Evolutionary conservation across 805 yeast genomes (phyloP).

Genomic region (Candida maris): DNA sequence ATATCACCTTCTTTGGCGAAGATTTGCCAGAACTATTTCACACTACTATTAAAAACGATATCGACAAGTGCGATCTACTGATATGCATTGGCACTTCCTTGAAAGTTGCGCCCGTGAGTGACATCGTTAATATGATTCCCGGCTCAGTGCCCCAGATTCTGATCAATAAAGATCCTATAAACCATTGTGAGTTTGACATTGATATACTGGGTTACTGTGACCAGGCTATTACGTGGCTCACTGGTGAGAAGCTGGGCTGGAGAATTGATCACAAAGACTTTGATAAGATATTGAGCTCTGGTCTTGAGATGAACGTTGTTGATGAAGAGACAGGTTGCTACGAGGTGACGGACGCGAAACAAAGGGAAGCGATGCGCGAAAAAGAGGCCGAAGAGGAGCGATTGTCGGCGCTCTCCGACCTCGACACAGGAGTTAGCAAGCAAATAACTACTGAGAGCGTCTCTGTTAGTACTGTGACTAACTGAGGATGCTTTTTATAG

Average conservation of each 20-base stretch:
- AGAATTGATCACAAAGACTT: slow-evolving; percentile 53
- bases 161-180: slow-evolving; percentile 72
- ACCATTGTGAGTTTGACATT: slow-evolving; percentile 76
- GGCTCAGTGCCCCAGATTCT: slow-evolving; percentile 77
- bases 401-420: too few species aligned
- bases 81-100: slow-evolving; percentile 87
- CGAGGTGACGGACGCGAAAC: slow-evolving; percentile 30
- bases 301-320: slow-evolving; percentile 25
- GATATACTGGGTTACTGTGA: slow-evolving; percentile 79
- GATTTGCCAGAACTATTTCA: slow-evolving; percentile 71
- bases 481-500: too few species aligned
- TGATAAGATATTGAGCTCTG: slow-evolving; percentile 32
- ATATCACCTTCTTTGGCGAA: slow-evolving; percentile 90
- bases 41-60: slow-evolving; percentile 53
- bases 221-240: slow-evolving; percentile 66
- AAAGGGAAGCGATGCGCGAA: slow-evolving; percentile 15
- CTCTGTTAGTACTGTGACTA: too few species aligned
- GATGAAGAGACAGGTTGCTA: slow-evolving; percentile 35
- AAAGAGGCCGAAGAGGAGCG: slow-evolving; percentile 6
- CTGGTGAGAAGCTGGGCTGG: slow-evolving; percentile 54
- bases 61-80: slow-evolving; percentile 67
- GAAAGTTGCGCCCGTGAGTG: slow-evolving; percentile 89
- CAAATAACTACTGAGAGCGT: too few species aligned
- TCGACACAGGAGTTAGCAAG: too few species aligned
- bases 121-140: slow-evolving; percentile 72